Evolutionary conservation across 331 rosid species (phyloP).

Genomic region (Telfairia occidentalis): DNA sequence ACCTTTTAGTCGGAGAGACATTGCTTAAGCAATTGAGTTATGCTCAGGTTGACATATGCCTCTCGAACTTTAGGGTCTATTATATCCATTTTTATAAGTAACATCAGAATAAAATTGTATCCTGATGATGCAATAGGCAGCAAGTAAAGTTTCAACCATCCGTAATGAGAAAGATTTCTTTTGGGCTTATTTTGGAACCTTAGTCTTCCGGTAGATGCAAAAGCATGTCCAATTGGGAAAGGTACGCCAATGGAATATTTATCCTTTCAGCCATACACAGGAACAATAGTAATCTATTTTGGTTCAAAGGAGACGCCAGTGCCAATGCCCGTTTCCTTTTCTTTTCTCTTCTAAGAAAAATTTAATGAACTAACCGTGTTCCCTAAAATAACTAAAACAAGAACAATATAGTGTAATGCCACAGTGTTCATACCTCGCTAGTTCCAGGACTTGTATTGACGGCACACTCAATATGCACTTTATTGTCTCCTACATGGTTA

Average conservation of each 20-base stretch:
- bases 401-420: not conserved
- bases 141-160: not conserved
- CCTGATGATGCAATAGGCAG: not conserved
- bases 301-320: not conserved
- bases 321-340: not conserved
- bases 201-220: not conserved
- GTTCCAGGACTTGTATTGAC: constrained; percentile 77
- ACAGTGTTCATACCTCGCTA: constrained; percentile 54
- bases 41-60: no score
- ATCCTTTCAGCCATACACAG: not conserved
- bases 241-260: not conserved
- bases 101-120: not conserved
- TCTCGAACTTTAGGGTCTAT: not conserved
- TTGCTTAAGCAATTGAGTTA: no score
- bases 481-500: constrained; percentile 29
- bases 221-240: not conserved
- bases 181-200: not conserved
- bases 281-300: not conserved
- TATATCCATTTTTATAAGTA: not conserved
- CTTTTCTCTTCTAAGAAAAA: not conserved
- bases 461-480: constrained; percentile 26
- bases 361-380: not conserved
- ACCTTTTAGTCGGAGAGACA: no score
- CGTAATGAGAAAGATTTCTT: not conserved
- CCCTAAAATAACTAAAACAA: not conserved